phyloP scores from a whole-genome alignment of 768 basidiomycete species.

The Phylloporus sp. region DNA sequence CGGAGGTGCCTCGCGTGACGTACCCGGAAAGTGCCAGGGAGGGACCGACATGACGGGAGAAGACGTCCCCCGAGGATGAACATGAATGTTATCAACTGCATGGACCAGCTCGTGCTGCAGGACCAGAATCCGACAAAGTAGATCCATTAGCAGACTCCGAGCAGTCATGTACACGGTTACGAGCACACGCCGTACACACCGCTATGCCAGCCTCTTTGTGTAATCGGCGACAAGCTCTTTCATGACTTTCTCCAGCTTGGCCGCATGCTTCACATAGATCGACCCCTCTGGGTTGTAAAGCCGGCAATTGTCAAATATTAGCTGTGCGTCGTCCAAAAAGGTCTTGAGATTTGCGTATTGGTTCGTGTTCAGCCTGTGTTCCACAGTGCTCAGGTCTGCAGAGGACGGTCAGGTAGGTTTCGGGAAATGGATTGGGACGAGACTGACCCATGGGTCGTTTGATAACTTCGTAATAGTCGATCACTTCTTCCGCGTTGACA shows the following conservation, averaged over 20 bases:
- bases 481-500: constrained; percentile 72
- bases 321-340: constrained; percentile 74
- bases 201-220: constrained; percentile 16
- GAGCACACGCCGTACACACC: background rate
- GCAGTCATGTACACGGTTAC: background rate
- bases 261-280: constrained; percentile 80
- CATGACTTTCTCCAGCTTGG: constrained; percentile 75
- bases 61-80: no score
- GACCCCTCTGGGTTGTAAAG: constrained; percentile 79
- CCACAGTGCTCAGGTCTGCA: constrained; percentile 82
- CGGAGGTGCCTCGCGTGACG: constrained; percentile 10
- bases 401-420: background rate
- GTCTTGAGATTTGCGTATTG: constrained; percentile 70
- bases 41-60: no score
- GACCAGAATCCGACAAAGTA: background rate
- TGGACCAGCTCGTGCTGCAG: no score
- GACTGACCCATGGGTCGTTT: constrained; percentile 86
- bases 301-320: constrained; percentile 88
- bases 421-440: background rate
- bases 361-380: constrained; percentile 83
- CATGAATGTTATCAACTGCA: no score
- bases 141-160: background rate
- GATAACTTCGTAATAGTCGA: constrained; percentile 88
- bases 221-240: constrained; percentile 43
- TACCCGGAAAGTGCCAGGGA: constrained; percentile 20